Conservation (phyloP, 345 rosid species). For the Microcos paniculata region DNA sequence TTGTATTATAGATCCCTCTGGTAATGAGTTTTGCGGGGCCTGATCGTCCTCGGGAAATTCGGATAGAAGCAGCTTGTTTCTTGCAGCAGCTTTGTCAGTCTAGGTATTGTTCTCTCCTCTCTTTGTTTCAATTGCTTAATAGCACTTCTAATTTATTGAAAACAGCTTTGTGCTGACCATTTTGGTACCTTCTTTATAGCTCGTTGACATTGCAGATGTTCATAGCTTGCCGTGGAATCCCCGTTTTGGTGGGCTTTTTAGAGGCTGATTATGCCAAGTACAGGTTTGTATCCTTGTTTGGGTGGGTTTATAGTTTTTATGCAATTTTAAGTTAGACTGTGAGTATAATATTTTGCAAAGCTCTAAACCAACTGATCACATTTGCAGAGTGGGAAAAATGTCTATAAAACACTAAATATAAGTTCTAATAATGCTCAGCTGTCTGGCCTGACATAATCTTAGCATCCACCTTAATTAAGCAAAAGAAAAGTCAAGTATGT, state of each 20-base stretch:
- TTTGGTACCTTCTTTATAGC: slow-evolving; percentile 49
- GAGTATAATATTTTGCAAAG: neutral
- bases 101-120: slow-evolving; percentile 52
- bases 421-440: neutral
- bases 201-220: slow-evolving; percentile 98
- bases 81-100: slow-evolving; percentile 96
- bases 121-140: neutral
- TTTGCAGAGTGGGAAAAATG: neutral
- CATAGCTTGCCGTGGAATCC: slow-evolving; percentile 95
- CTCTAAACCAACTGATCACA: neutral
- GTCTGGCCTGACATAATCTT: neutral
- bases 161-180: slow-evolving; percentile 29
- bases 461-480: neutral
- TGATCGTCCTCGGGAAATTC: slow-evolving; percentile 83
- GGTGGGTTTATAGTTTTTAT: neutral
- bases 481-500: neutral
- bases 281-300: slow-evolving; percentile 52
- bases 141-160: neutral
- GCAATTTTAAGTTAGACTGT: neutral
- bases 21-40: slow-evolving; percentile 78
- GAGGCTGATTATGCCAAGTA: slow-evolving; percentile 95
- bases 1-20: slow-evolving; percentile 65
- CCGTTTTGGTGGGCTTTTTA: slow-evolving; percentile 88
- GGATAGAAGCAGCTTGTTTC: slow-evolving; percentile 94
- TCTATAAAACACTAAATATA: neutral